These are phyloP conservation scores for Capronia coronata DNA, from an alignment of 2,329 filamentous ascomycete species.

Conservation along the genomic window DNA sequence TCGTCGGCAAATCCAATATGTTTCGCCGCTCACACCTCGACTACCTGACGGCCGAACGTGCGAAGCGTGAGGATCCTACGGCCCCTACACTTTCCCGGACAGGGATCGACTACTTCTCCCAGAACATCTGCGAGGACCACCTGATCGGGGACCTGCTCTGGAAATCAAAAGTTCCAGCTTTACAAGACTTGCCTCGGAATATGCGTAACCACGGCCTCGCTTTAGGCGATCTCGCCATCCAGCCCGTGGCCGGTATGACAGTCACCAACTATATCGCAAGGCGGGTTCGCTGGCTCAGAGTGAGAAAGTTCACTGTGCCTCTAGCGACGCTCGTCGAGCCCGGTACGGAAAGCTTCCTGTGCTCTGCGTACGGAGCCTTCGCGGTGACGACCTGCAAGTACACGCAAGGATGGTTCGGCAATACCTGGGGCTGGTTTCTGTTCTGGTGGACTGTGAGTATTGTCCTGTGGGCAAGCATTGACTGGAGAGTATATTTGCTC, in stretches of 20 bases:
- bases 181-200: constrained; percentile 21
- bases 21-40: constrained; percentile 89
- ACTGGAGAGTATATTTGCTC: constrained; percentile 65
- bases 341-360: constrained; percentile 81
- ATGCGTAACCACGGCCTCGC: constrained; percentile 72
- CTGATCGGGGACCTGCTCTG: constrained; percentile 88
- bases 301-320: constrained; percentile 88
- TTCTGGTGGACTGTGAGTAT: constrained; percentile 62
- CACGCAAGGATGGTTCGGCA: constrained; percentile 45
- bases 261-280: constrained; percentile 70
- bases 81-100: constrained; percentile 36
- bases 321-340: constrained; percentile 87
- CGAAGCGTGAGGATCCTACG: constrained; percentile 38
- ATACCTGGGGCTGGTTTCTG: constrained; percentile 62
- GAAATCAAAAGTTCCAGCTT: constrained; percentile 56
- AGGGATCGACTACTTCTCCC: constrained; percentile 87
- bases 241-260: constrained; percentile 79
- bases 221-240: constrained; percentile 78
- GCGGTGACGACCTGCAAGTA: constrained; percentile 64
- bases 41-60: constrained; percentile 55
- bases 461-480: constrained; percentile 63
- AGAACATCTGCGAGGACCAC: constrained; percentile 97
- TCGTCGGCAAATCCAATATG: constrained; percentile 97
- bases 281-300: constrained; percentile 81
- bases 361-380: constrained; percentile 72